Percentiles rank a stretch among this genome's conserved stretches.
phyloP scores from a whole-genome alignment of 768 basidiomycete genomes.

The Mycena vitilis region DNA sequence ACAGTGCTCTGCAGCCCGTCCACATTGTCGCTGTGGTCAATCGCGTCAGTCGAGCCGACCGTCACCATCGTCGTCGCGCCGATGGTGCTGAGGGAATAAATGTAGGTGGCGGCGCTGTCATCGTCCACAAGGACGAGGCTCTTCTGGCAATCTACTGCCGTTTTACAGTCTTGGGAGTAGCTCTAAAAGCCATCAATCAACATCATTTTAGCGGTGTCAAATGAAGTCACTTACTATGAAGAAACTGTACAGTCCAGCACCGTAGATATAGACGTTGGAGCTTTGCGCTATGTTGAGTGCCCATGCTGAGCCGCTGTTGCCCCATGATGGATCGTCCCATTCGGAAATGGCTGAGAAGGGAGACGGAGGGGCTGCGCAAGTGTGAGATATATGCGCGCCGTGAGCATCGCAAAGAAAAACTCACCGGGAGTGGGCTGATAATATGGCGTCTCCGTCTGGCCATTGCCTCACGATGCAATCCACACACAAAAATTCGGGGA shows the following conservation, averaged over 20 bases:
- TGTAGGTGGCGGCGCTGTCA: slow-evolving; percentile 43
- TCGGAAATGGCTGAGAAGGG: slow-evolving; percentile 48
- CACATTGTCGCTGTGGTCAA: slow-evolving; percentile 45
- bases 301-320: slow-evolving; percentile 48
- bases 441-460: slow-evolving; percentile 60
- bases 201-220: slow-evolving; percentile 6
- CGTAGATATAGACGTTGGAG: slow-evolving; percentile 53
- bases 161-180: slow-evolving; percentile 50
- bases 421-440: slow-evolving; percentile 53
- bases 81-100: slow-evolving; percentile 55
- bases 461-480: not conserved
- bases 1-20: slow-evolving; percentile 50
- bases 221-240: slow-evolving; percentile 46
- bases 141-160: slow-evolving; percentile 48
- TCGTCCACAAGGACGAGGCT: slow-evolving; percentile 50
- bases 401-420: slow-evolving; percentile 1
- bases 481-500: slow-evolving; percentile 5
- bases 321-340: slow-evolving; percentile 53
- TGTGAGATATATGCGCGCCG: not conserved
- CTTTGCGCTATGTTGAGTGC: slow-evolving; percentile 52
- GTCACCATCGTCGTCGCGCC: slow-evolving; percentile 50
- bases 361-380: slow-evolving; percentile 43
- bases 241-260: slow-evolving; percentile 60
- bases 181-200: slow-evolving; percentile 39
- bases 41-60: slow-evolving; percentile 44